These are phyloP conservation scores for Penicillium crystallinum DNA, from an alignment of 495 filamentous ascomycete species.

Conservation along the genomic window DNA sequence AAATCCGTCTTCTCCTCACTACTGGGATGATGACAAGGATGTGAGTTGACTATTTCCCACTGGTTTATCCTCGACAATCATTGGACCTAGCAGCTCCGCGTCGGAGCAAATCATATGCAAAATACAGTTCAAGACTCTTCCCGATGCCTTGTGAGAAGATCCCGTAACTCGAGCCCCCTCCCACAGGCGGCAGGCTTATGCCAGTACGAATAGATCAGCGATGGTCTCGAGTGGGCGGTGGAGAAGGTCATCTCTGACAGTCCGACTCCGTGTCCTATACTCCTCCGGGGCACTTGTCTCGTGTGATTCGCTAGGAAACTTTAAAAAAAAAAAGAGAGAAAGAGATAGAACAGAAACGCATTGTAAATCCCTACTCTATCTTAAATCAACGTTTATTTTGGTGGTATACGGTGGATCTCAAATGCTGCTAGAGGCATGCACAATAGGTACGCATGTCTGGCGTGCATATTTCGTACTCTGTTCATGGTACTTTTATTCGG, in stretches of 20 bases:
- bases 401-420: slow-evolving; percentile 4
- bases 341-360: too few species aligned
- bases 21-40: background rate
- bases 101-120: slow-evolving; percentile 6
- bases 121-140: background rate
- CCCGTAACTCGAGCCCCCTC: background rate
- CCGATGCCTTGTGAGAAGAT: background rate
- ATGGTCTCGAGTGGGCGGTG: slow-evolving; percentile 1
- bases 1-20: background rate
- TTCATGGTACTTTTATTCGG: background rate
- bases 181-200: background rate
- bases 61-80: background rate
- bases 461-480: background rate
- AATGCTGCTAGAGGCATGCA: slow-evolving; percentile 9
- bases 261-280: background rate
- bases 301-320: too few species aligned
- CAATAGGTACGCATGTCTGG: background rate
- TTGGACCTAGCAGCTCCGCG: background rate
- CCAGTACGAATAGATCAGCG: background rate
- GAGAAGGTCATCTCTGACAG: background rate
- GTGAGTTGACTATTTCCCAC: background rate
- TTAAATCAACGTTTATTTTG: background rate
- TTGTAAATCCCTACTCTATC: slow-evolving; percentile 5
- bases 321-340: too few species aligned
- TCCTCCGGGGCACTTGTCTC: too few species aligned